These are phyloP conservation scores for Stemphylium vesicarium DNA, from an alignment of 2,329 filamentous ascomycete species.

Conservation along the genomic window DNA sequence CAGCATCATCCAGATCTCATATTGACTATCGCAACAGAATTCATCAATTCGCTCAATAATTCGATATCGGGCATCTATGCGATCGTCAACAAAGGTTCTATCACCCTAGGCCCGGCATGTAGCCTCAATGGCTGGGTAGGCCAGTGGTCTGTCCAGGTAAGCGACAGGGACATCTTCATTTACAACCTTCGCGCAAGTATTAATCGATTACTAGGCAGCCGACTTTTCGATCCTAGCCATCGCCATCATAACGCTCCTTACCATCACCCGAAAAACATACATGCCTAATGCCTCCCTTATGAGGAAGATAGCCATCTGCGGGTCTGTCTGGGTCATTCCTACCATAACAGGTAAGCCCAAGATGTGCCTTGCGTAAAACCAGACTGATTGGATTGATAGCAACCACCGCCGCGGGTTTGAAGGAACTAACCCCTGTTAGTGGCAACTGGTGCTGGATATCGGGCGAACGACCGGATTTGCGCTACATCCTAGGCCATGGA, in stretches of 20 bases:
- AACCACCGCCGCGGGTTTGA: constrained; percentile 2
- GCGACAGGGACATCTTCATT: not conserved
- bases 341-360: constrained; percentile 7
- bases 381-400: constrained; percentile 4
- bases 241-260: constrained; percentile 52
- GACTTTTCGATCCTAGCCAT: constrained; percentile 55
- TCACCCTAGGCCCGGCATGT: constrained; percentile 45
- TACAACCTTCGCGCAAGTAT: not conserved
- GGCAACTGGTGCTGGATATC: constrained; percentile 17
- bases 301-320: constrained; percentile 46
- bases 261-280: constrained; percentile 46
- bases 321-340: constrained; percentile 51
- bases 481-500: constrained; percentile 5
- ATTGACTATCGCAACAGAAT: constrained; percentile 4
- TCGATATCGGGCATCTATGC: constrained; percentile 51
- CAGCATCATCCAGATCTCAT: not conserved
- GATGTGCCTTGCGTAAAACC: not conserved
- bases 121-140: constrained; percentile 54
- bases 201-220: constrained; percentile 22
- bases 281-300: constrained; percentile 38
- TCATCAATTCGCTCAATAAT: constrained; percentile 53
- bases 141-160: constrained; percentile 51
- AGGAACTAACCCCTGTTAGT: constrained; percentile 5
- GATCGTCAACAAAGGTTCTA: constrained; percentile 30
- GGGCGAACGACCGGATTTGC: constrained; percentile 2